These are phyloP conservation scores for Borovskyia barvae DNA, from an alignment of 208 protist genomes.

Conservation along the genomic window DNA sequence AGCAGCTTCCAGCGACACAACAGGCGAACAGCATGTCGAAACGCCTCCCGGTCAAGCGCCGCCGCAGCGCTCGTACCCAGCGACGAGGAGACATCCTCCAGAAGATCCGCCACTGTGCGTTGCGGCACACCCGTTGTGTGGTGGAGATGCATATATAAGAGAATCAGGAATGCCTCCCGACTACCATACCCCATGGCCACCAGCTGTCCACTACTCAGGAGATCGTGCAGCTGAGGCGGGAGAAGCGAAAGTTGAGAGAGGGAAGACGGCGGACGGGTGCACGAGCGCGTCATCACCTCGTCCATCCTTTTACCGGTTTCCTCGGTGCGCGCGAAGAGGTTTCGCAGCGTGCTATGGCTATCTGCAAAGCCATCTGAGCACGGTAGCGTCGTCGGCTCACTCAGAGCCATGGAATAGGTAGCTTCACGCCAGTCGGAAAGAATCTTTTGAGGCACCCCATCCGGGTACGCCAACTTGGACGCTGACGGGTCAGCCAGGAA, in stretches of 20 bases:
- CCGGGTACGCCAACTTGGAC: not conserved
- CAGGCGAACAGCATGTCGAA: constrained; percentile 40
- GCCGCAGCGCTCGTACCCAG: constrained; percentile 67
- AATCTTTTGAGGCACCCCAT: constrained; percentile 1
- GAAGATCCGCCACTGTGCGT: constrained; percentile 59
- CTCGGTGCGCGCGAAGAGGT: no score
- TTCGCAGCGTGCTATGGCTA: not conserved
- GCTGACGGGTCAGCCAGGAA: not conserved
- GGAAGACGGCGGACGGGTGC: not conserved
- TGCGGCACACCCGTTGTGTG: constrained; percentile 36
- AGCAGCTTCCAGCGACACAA: constrained; percentile 60
- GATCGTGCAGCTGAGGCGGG: constrained; percentile 42
- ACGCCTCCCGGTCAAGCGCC: constrained; percentile 57
- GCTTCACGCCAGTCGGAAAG: constrained; percentile 1
- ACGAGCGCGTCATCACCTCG: not conserved
- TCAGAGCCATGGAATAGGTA: not conserved
- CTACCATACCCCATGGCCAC: constrained; percentile 58
- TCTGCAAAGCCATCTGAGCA: not conserved
- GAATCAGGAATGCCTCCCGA: constrained; percentile 49
- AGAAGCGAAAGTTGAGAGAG: constrained; percentile 19
- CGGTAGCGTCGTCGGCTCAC: no score
- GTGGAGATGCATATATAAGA: constrained; percentile 62
- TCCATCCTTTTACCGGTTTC: no score
- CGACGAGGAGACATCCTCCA: constrained; percentile 73
- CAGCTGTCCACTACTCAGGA: constrained; percentile 47